Base-by-base conservation (phyloP, 2,329 filamentous ascomycete genomes). In the Lasiodiplodia sp. region DNA sequence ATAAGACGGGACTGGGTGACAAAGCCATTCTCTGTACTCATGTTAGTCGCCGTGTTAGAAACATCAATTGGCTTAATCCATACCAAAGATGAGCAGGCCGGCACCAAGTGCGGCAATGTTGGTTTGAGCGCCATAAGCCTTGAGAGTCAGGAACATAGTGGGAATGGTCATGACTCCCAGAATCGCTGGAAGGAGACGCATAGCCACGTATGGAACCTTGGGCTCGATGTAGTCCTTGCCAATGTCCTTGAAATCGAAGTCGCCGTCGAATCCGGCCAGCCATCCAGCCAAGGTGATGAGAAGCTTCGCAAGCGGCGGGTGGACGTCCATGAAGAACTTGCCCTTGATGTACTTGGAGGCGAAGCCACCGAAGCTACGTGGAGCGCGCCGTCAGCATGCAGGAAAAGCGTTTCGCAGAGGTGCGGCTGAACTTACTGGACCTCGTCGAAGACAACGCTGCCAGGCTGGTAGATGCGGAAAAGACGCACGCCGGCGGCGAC, bases 271-370 rank as follows among this genome's bases (percentile, higher is more conserved):
- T 66, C 96, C 96, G 75, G 94, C 96, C 72, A 97, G 82, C 90
- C 92, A 99, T 74, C 95, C 96, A 72, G 94, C 94, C 70, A 99
- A 88, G 65, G 96, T 97, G 76, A 99, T 95, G 73, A 99, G 90
- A 79, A 99, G 89, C 85, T 99, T 99, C 73, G 96, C 96, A 70
- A 99, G 87, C 56, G 96, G 96, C 38, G 96, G 96, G 79, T 99
- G 96, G n/a, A 99, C 96, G 79, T 99, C 96, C 96, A 99, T 99
- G 82, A 99, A 99, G 87, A 99, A 99, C 79, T 87, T 91, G 77
- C 96, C 96, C 86, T 99, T 98, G 87, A 99, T 98, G 82, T 99
- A 99, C 82, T 99, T 99, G 75, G 92, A 93, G 72, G 96, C 96
- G 79, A 99, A 99, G 60, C 96, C 96, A 80, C 96, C 96, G 80